These are phyloP conservation scores for Ascochyta rabiei DNA, from an alignment of 2,329 filamentous ascomycete species.

Conservation along the genomic window DNA sequence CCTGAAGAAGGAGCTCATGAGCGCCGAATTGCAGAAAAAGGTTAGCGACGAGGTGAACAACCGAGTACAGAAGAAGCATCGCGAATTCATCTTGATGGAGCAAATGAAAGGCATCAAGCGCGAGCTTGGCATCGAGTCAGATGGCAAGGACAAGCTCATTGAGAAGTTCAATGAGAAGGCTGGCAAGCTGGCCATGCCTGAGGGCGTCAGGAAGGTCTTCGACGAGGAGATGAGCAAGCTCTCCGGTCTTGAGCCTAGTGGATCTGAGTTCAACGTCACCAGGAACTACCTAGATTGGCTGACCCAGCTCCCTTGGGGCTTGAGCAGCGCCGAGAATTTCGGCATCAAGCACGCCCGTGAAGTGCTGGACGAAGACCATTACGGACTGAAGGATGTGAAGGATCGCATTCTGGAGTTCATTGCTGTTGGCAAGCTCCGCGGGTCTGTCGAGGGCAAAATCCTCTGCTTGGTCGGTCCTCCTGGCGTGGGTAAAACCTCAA, in stretches of 20 bases:
- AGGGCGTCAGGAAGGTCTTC: constrained; percentile 95
- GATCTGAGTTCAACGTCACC: constrained; percentile 98
- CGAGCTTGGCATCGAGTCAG: constrained; percentile 94
- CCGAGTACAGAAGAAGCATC: constrained; percentile 95
- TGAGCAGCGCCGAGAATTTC: constrained; percentile 95
- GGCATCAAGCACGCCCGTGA: constrained; percentile 88
- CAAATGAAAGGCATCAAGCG: constrained; percentile 99
- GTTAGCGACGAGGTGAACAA: constrained; percentile 97
- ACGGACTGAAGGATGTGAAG: constrained; percentile 97
- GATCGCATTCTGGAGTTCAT: constrained; percentile 98
- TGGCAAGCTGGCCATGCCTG: constrained; percentile 92
- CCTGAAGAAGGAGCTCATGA: constrained; percentile 98
- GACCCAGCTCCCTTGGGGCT: constrained; percentile 97
- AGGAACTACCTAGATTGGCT: constrained; percentile 98
- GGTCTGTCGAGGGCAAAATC: constrained; percentile 98
- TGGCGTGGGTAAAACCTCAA: constrained; percentile 97
- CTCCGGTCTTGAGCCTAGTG: constrained; percentile 90
- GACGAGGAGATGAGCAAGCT: constrained; percentile 98
- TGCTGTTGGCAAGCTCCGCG: constrained; percentile 93
- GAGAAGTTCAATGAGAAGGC: constrained; percentile 98
- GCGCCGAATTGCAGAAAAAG: constrained; percentile 94
- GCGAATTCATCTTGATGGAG: constrained; percentile 98
- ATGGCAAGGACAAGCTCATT: constrained; percentile 97
- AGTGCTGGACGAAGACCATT: constrained; percentile 94
- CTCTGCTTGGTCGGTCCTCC: constrained; percentile 96